These are phyloP conservation scores for Metschnikowia continentalis DNA, from an alignment of 805 yeast species.

Conservation along the genomic window DNA sequence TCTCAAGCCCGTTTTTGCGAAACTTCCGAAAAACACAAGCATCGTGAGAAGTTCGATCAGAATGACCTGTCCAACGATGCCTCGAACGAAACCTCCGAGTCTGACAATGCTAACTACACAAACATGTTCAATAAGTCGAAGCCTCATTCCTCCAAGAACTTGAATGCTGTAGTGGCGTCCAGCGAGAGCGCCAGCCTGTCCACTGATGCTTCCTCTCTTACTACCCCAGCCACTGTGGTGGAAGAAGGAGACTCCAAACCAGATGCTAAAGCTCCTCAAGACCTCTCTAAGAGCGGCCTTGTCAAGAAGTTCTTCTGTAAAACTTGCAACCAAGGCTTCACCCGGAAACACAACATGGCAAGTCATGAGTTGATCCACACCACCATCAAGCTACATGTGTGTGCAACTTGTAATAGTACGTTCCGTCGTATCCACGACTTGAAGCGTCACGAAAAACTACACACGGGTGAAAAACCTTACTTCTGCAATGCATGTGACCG, in stretches of 20 bases:
- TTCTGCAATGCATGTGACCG: constrained; percentile 58
- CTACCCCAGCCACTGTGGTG: constrained; percentile 8
- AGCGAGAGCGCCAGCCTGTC: background rate
- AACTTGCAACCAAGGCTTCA: constrained; percentile 59
- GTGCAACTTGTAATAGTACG: constrained; percentile 55
- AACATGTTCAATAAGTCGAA: background rate
- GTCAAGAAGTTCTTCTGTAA: constrained; percentile 47
- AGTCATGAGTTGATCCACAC: constrained; percentile 70
- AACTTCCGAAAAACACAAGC: constrained; percentile 2
- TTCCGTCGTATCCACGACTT: constrained; percentile 75
- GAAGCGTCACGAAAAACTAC: constrained; percentile 70
- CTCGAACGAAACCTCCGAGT: constrained; percentile 19
- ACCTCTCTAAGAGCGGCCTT: constrained; percentile 2
- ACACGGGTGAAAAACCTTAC: constrained; percentile 71
- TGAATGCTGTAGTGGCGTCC: background rate
- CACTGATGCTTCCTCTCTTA: background rate
- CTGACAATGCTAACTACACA: constrained; percentile 8
- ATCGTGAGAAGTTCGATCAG: constrained; percentile 10
- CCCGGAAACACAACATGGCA: constrained; percentile 70
- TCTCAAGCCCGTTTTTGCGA: background rate
- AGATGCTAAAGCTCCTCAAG: constrained; percentile 1
- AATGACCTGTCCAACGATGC: constrained; percentile 19
- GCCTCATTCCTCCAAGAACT: constrained; percentile 7
- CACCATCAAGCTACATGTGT: constrained; percentile 56
- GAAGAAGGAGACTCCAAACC: constrained; percentile 6